These are phyloP conservation scores for Phaeosphaeria sp. DNA, from an alignment of 2,329 filamentous ascomycete species.

Conservation along the genomic window DNA sequence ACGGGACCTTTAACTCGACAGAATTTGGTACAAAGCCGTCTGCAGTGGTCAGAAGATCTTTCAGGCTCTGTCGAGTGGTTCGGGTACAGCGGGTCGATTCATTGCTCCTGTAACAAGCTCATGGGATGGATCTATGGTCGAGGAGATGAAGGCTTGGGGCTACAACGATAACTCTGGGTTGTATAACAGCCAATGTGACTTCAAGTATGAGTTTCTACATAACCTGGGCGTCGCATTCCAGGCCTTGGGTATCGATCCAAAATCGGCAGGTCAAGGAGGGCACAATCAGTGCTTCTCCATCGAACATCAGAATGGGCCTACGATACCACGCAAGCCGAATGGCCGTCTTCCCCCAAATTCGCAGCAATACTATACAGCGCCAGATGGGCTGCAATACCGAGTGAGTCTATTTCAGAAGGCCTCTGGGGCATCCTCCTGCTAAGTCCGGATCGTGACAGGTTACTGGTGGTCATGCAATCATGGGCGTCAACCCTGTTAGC, in stretches of 20 bases:
- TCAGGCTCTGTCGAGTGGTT: neutral
- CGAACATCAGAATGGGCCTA: constrained; percentile 12
- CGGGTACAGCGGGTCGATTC: neutral
- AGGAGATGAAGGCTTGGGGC: constrained; percentile 11
- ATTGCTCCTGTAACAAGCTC: neutral
- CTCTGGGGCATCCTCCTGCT: neutral
- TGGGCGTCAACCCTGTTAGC: neutral
- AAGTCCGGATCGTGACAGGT: constrained; percentile 1
- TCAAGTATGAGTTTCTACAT: constrained; percentile 10
- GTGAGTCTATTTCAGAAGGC: neutral
- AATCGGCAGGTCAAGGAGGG: constrained; percentile 10
- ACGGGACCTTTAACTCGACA: neutral
- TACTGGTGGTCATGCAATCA: constrained; percentile 2
- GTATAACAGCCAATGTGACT: constrained; percentile 17
- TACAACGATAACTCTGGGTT: constrained; percentile 13
- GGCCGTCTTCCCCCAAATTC: constrained; percentile 7
- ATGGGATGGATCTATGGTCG: neutral
- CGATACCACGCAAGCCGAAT: constrained; percentile 12
- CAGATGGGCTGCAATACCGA: constrained; percentile 11
- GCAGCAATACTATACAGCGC: constrained; percentile 10
- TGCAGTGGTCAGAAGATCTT: neutral
- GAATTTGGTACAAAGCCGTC: neutral
- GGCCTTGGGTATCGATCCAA: constrained; percentile 11
- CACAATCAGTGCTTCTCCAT: constrained; percentile 17
- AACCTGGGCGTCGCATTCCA: constrained; percentile 13